A percentile compares a stretch with the other conserved stretches of the same genome.
Evolutionary conservation across 257 asterid genomes (phyloP).

Genomic region (Ophiorrhiza pumila): DNA sequence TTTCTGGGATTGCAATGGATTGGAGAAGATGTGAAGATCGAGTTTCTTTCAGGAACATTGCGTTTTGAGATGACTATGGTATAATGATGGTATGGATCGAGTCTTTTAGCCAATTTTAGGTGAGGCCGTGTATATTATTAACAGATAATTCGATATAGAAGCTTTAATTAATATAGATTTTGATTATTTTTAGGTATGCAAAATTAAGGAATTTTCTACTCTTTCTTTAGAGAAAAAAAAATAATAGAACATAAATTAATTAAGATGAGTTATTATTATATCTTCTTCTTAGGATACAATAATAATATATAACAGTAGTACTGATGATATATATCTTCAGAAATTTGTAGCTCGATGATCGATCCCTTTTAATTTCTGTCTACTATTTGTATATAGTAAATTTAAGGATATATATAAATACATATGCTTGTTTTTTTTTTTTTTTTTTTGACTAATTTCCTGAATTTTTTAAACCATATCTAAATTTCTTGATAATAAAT

Average conservation of each 20-base stretch:
- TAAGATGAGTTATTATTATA: not conserved
- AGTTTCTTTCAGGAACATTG: not conserved
- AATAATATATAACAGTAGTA: not conserved
- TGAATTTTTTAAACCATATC: not conserved
- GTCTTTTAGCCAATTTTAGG: constrained; percentile 26
- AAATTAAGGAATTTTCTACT: constrained; percentile 13
- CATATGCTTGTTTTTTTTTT: not conserved
- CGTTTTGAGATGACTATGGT: too few species aligned
- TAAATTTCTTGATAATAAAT: not conserved
- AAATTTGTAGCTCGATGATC: not conserved
- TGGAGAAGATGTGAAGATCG: not conserved
- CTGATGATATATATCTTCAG: not conserved
- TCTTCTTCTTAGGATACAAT: not conserved
- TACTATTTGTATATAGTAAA: not conserved
- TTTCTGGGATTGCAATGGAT: too few species aligned
- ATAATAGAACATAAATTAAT: not conserved
- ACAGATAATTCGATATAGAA: constrained; percentile 26
- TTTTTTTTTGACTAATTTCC: not conserved
- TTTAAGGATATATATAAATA: not conserved
- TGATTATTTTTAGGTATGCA: constrained; percentile 15
- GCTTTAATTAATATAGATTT: not conserved
- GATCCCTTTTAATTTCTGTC: too few species aligned
- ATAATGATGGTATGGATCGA: not conserved
- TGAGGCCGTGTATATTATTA: constrained; percentile 38
- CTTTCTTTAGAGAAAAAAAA: constrained; percentile 6